phyloP scores from a whole-genome alignment of 2,329 filamentous ascomycete genomes.

The Fusarium nurragi region DNA sequence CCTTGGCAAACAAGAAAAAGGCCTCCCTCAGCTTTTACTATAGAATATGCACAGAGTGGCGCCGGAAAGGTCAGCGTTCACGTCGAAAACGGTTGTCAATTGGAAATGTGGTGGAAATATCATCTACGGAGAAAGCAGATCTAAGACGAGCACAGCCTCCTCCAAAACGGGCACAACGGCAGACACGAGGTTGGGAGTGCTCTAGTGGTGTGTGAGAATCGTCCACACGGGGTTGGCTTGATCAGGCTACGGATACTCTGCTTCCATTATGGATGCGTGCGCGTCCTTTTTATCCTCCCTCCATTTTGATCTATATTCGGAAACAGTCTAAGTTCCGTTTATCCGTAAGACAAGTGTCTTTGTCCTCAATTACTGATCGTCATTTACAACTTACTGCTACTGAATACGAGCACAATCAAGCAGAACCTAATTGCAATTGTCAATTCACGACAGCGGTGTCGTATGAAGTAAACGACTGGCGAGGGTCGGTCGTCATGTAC shows the following conservation, averaged over 20 bases:
- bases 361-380: conserved; percentile 1
- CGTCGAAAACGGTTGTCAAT: neutral
- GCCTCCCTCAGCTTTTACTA: neutral
- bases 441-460: conserved; percentile 16
- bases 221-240: conserved; percentile 24
- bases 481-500: conserved; percentile 6
- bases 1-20: neutral
- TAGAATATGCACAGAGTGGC: neutral
- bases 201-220: conserved; percentile 33
- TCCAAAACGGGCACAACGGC: conserved; percentile 14
- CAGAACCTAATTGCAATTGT: conserved; percentile 1
- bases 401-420: neutral
- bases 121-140: neutral
- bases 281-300: conserved; percentile 22
- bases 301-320: conserved; percentile 29
- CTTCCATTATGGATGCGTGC: conserved; percentile 26
- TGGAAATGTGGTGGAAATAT: neutral
- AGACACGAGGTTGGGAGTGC: conserved; percentile 31
- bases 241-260: neutral
- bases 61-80: neutral
- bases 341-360: neutral
- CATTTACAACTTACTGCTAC: neutral
- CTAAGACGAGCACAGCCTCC: conserved; percentile 26
- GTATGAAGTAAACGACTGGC: conserved; percentile 18
- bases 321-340: conserved; percentile 10